Base-by-base conservation (phyloP, 805 yeast genomes). In the Jamesozyma spencerorum region DNA sequence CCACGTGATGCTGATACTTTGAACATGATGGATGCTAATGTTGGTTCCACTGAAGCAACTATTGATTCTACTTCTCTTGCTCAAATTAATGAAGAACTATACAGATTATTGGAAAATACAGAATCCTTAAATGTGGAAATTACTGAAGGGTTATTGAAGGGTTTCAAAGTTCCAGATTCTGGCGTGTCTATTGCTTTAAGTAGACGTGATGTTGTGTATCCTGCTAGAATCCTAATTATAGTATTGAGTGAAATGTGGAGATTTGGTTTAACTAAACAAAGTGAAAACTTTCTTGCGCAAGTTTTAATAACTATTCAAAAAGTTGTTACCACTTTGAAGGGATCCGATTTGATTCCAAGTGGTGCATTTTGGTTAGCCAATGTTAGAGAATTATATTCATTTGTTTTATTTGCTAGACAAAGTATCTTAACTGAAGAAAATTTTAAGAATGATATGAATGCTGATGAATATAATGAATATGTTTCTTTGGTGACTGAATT, bases 351-450 rank as follows among this genome's bases (percentile, higher is more conserved):
- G 27, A 80, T 88, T 54, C 78, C 86, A 36, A 86, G 86, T 52
- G 97, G 96, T 50, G 95, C 97, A 0, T 92, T 88, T 69, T 92
- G 98, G 98, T 71, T 92, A 48, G 85, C 97, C 3, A 92, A 92
- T 64, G 88, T 94, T 2, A 96, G 92, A 60, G 97, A 92, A 60
- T 72, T 92, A 54, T 85, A 84, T 62, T 87, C 97, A 3, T 92
- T 92, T 69, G 95, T 90, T 44, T 78, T 88, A 13, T 84, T 86
- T 63, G 97, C 97, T 2, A 95, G 90, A 63, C 77, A 79, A 44
- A 86, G 95, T n/a, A 85, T 92, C 45, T 66, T 85, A 38, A 88
- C 85, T 35, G 86, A 85, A 56, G 94, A 84, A 57, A 72, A 80
- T 4, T 72, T 85, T 46, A 72, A 83, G 34, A 77, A 76, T 45